Percentiles rank a stretch among this genome's conserved stretches.
Conservation (phyloP, 2,329 filamentous ascomycete species). For the Penicillium corylophilum region DNA sequence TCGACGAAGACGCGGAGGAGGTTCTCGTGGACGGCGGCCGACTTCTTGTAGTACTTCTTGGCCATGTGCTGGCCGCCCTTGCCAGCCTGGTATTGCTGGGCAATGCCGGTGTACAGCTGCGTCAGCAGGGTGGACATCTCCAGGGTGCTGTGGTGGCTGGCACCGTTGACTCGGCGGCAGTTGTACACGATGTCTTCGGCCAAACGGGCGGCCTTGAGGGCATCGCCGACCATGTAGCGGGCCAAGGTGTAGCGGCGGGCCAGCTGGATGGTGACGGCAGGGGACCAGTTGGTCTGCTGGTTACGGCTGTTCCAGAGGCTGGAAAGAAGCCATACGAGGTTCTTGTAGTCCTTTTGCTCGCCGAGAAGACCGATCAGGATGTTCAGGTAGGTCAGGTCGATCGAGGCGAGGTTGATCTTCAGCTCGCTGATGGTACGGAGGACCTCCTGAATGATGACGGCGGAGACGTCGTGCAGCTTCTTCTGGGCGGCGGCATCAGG, state of each 20-base stretch:
- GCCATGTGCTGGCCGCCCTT: slow-evolving; percentile 36
- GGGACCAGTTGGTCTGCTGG: slow-evolving; percentile 43
- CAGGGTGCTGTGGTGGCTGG: slow-evolving; percentile 47
- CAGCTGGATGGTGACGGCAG: slow-evolving; percentile 48
- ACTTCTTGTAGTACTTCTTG: slow-evolving; percentile 42
- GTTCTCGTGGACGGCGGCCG: slow-evolving; percentile 38
- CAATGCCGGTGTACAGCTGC: slow-evolving; percentile 49
- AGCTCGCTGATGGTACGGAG: slow-evolving; percentile 40
- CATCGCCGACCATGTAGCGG: slow-evolving; percentile 50
- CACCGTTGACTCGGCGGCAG: slow-evolving; percentile 53
- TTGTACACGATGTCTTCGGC: slow-evolving; percentile 58
- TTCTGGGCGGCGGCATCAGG: slow-evolving; percentile 37
- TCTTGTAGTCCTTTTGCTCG: slow-evolving; percentile 47
- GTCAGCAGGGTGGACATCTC: slow-evolving; percentile 51
- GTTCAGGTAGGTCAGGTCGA: slow-evolving; percentile 44
- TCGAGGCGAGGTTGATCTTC: slow-evolving; percentile 45
- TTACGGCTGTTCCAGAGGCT: slow-evolving; percentile 48
- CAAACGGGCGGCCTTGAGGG: slow-evolving; percentile 46
- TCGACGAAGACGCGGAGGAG: slow-evolving; percentile 38
- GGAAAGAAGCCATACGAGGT: slow-evolving; percentile 43
- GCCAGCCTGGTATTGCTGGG: slow-evolving; percentile 33
- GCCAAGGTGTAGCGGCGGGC: slow-evolving; percentile 52
- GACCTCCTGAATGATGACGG: slow-evolving; percentile 43
- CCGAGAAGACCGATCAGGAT: slow-evolving; percentile 45
- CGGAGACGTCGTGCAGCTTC: slow-evolving; percentile 42